These are phyloP conservation scores for Apiospora rasikravindrae DNA, from an alignment of 2,329 filamentous ascomycete genomes.

Conservation along the genomic window DNA sequence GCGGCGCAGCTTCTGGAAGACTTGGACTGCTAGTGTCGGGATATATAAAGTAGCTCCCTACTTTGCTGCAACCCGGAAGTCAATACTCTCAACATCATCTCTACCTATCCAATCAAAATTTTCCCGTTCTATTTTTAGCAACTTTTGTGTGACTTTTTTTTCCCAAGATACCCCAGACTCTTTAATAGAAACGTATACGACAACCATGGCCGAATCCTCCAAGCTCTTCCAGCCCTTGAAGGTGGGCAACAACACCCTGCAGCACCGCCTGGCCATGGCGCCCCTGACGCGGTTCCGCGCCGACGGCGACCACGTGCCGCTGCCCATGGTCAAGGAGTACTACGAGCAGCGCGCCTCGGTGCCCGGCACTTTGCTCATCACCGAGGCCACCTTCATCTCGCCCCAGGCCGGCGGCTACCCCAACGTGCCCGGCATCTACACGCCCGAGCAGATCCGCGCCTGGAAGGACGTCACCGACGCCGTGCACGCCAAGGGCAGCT, in stretches of 20 bases:
- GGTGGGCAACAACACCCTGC: conserved; percentile 24
- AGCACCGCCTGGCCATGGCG: conserved; percentile 41
- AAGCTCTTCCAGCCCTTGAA: conserved; percentile 27
- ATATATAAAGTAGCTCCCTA: neutral
- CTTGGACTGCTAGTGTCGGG: neutral
- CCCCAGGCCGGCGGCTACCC: conserved; percentile 50
- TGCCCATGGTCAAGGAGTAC: conserved; percentile 39
- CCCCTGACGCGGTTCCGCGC: conserved; percentile 58
- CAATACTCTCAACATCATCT: neutral
- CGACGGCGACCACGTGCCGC: conserved; percentile 46
- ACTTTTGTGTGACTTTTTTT: neutral
- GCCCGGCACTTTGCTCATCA: conserved; percentile 55
- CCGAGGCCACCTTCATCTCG: conserved; percentile 59
- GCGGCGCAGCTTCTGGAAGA: neutral
- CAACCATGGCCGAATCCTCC: conserved; percentile 11
- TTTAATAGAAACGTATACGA: too few relatives aligned
- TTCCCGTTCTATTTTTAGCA: neutral
- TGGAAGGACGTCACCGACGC: conserved; percentile 63
- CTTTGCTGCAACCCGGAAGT: neutral
- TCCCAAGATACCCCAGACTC: neutral
- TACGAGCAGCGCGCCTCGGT: conserved; percentile 48
- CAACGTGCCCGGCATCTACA: conserved; percentile 60
- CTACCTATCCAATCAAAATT: too few relatives aligned
- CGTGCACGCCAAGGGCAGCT: conserved; percentile 62
- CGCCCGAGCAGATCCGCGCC: conserved; percentile 52